These are phyloP conservation scores for Tilletia caries DNA, from an alignment of 1,284 basidiomycete species.

Conservation along the genomic window DNA sequence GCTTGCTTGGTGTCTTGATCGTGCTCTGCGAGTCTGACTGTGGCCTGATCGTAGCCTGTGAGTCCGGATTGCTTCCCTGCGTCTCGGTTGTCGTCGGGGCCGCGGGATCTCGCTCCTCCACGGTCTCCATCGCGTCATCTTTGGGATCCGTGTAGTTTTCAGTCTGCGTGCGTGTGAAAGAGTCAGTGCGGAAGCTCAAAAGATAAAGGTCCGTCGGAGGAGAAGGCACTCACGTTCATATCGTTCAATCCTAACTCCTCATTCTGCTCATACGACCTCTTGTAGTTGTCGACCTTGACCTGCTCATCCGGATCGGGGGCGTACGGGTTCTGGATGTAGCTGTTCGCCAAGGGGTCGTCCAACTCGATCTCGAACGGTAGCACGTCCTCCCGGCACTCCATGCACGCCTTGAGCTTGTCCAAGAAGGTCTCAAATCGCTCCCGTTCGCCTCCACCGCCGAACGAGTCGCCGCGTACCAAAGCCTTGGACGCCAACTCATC, in stretches of 20 bases:
- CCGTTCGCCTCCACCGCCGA: conserved; percentile 17
- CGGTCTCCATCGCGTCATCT: background rate
- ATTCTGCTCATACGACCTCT: conserved; percentile 83
- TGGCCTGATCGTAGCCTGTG: background rate
- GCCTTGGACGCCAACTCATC: conserved; percentile 90
- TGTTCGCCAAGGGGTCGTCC: conserved; percentile 93
- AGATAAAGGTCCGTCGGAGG: too few species aligned
- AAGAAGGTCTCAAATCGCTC: conserved; percentile 64
- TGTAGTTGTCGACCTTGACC: conserved; percentile 67
- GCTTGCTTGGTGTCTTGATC: conserved; percentile 2
- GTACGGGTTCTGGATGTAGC: conserved; percentile 88
- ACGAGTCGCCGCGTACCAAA: conserved; percentile 72
- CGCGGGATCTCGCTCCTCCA: background rate
- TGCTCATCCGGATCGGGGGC: conserved; percentile 59
- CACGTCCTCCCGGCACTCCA: conserved; percentile 30
- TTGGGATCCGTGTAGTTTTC: conserved; percentile 10
- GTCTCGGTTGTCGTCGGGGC: background rate
- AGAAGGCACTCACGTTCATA: conserved; percentile 72
- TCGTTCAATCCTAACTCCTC: conserved; percentile 95
- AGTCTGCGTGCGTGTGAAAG: background rate
- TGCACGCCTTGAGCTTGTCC: conserved; percentile 60
- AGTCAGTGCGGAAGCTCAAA: too few species aligned
- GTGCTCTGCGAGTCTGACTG: background rate
- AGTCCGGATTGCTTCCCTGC: background rate
- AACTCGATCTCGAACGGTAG: conserved; percentile 72